phyloP scores from a whole-genome alignment of 495 filamentous ascomycete genomes.

The Rostrohypoxylon terebratum region DNA sequence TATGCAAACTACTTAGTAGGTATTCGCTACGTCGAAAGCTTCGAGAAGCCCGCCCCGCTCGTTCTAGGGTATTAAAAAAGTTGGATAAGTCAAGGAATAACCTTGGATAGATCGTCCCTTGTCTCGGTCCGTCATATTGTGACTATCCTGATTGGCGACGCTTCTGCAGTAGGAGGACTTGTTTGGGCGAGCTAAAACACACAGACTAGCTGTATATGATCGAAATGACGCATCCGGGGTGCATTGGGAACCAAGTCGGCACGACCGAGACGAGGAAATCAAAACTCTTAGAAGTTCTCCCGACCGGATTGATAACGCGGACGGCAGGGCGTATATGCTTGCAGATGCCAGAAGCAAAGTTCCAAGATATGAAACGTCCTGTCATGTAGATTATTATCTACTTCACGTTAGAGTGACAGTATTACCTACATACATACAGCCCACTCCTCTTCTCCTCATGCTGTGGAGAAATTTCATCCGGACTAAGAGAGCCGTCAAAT shows the following conservation, averaged over 20 bases:
- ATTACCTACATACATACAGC: slow-evolving; percentile 35
- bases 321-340: slow-evolving; percentile 9
- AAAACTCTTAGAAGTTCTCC: slow-evolving; percentile 26
- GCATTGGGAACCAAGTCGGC: slow-evolving; percentile 38
- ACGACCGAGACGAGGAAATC: slow-evolving; percentile 38
- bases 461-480: slow-evolving; percentile 25
- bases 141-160: slow-evolving; percentile 36
- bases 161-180: slow-evolving; percentile 28
- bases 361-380: slow-evolving; percentile 20
- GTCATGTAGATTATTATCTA: slow-evolving; percentile 22
- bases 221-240: slow-evolving; percentile 46
- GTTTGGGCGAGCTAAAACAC: slow-evolving; percentile 30
- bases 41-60: slow-evolving; percentile 44
- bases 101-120: slow-evolving; percentile 35
- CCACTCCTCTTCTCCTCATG: slow-evolving; percentile 17
- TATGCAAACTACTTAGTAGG: slow-evolving; percentile 12
- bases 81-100: slow-evolving; percentile 39
- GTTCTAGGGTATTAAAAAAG: slow-evolving; percentile 18
- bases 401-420: slow-evolving; percentile 8
- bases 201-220: slow-evolving; percentile 37
- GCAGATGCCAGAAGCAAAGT: slow-evolving; percentile 27
- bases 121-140: slow-evolving; percentile 41
- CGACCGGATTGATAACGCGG: slow-evolving; percentile 31
- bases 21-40: slow-evolving; percentile 31
- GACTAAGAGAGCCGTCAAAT: not conserved